Evolutionary conservation across 306 rosid species (phyloP).

Genomic region (Mimosa pudica): DNA sequence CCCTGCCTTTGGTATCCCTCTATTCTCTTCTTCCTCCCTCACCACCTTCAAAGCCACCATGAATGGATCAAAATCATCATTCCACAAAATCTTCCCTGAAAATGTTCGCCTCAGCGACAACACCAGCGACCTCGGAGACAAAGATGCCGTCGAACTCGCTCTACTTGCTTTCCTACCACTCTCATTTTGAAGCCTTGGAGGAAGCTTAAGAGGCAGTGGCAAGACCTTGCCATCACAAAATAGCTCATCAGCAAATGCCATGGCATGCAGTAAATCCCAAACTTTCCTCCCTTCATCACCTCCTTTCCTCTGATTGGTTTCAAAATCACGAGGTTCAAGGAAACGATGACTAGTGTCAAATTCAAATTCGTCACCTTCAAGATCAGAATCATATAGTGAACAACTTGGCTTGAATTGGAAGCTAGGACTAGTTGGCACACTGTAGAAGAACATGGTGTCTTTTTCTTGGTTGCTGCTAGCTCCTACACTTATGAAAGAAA

Average conservation of each 20-base stretch:
- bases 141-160: constrained; percentile 22
- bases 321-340: constrained; percentile 17
- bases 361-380: constrained; percentile 63
- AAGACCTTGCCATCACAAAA: constrained; percentile 75
- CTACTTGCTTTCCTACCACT: constrained; percentile 21
- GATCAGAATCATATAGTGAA: constrained; percentile 34
- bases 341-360: constrained; percentile 62
- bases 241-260: constrained; percentile 86
- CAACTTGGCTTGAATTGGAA: constrained; percentile 5
- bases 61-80: constrained; percentile 90
- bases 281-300: not conserved
- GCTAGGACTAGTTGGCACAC: constrained; percentile 79
- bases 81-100: constrained; percentile 47
- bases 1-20: constrained; percentile 38
- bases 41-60: constrained; percentile 68
- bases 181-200: constrained; percentile 61
- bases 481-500: constrained; percentile 38
- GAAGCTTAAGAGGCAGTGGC: constrained; percentile 79
- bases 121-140: constrained; percentile 53
- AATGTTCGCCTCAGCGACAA: constrained; percentile 42
- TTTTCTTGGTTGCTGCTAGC: constrained; percentile 33
- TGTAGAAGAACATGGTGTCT: constrained; percentile 46
- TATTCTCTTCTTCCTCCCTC: constrained; percentile 39
- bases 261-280: constrained; percentile 45
- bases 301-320: constrained; percentile 18